Percentiles rank a stretch among this genome's conserved stretches.
phyloP scores from a whole-genome alignment of 768 basidiomycete species.

The Strobilomyces confusus region DNA sequence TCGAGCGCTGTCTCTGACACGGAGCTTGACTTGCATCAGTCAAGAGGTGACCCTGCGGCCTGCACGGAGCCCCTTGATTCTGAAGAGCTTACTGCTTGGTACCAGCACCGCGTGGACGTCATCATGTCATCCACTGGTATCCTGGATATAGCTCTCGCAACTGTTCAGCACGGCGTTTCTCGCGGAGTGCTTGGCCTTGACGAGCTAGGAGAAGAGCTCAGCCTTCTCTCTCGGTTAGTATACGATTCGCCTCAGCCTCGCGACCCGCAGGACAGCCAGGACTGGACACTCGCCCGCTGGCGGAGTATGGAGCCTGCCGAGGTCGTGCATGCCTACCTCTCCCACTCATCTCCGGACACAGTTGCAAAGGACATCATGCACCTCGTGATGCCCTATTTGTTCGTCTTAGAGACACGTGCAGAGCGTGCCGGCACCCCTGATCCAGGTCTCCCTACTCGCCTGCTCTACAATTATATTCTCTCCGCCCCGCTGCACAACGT shows the following conservation, averaged over 20 bases:
- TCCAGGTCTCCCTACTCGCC: constrained; percentile 54
- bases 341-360: constrained; percentile 61
- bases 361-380: constrained; percentile 65
- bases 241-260: constrained; percentile 65
- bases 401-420: constrained; percentile 82
- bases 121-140: constrained; percentile 69
- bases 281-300: constrained; percentile 81
- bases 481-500: constrained; percentile 61
- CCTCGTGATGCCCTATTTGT: constrained; percentile 90
- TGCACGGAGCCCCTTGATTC: constrained; percentile 9
- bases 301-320: constrained; percentile 56
- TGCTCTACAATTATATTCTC: constrained; percentile 72
- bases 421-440: constrained; percentile 78
- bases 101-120: constrained; percentile 55
- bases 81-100: constrained; percentile 65
- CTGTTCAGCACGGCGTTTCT: constrained; percentile 84
- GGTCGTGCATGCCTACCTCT: constrained; percentile 73
- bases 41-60: constrained; percentile 5
- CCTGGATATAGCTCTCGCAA: constrained; percentile 71
- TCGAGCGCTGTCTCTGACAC: constrained; percentile 17
- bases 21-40: constrained; percentile 11
- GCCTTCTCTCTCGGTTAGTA: constrained; percentile 77
- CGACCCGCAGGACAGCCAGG: constrained; percentile 42
- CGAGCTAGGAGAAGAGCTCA: constrained; percentile 87
- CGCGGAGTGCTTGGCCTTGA: constrained; percentile 76